Conservation (phyloP, 2,329 filamentous ascomycete species). For the Alternaria tenuissima region DNA sequence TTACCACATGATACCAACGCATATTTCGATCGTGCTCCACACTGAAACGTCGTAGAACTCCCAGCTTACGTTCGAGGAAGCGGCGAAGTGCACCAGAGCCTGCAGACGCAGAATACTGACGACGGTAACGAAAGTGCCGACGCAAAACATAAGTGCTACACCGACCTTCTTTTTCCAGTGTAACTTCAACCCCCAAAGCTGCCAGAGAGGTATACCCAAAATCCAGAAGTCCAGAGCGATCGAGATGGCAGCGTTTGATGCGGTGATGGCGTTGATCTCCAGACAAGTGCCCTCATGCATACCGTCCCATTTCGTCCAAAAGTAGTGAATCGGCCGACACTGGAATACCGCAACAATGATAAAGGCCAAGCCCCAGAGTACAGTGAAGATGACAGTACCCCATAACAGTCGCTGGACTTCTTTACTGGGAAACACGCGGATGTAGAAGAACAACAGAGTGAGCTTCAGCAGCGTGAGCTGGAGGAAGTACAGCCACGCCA, state of each 20-base stretch:
- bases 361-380: conserved; percentile 36
- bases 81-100: conserved; percentile 54
- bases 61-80: conserved; percentile 52
- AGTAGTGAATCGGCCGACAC: conserved; percentile 47
- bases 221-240: conserved; percentile 48
- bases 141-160: conserved; percentile 51
- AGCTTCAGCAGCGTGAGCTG: conserved; percentile 41
- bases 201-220: conserved; percentile 48
- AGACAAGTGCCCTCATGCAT: conserved; percentile 44
- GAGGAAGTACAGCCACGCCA: conserved; percentile 48
- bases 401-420: conserved; percentile 32
- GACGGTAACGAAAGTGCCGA: conserved; percentile 54
- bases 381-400: conserved; percentile 37
- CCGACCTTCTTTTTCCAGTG: conserved; percentile 51
- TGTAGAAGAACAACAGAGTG: conserved; percentile 43
- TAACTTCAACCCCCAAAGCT: conserved; percentile 45
- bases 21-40: conserved; percentile 55
- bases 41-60: conserved; percentile 52
- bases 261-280: conserved; percentile 46
- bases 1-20: conserved; percentile 54
- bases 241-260: conserved; percentile 45
- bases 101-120: conserved; percentile 56
- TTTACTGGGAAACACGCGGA: conserved; percentile 43
- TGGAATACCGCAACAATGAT: conserved; percentile 42
- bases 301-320: conserved; percentile 47